Conservation (phyloP, 1,284 basidiomycete species). For the Cryptococcus deneoformans region DNA sequence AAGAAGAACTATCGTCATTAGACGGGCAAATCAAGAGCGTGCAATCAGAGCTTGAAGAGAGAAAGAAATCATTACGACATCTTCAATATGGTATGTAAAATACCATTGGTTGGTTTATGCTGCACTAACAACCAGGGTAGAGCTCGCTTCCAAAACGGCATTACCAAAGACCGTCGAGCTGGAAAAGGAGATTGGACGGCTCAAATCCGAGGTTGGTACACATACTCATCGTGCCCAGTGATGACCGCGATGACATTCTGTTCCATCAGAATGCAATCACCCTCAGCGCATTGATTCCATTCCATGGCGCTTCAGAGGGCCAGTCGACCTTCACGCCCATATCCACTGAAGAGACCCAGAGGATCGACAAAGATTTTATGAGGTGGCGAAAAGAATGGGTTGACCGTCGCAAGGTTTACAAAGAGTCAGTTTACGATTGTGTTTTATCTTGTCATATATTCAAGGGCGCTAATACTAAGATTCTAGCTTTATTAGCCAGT, state of each 20-base stretch:
- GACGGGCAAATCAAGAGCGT: slow-evolving; percentile 56
- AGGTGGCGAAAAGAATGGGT: slow-evolving; percentile 48
- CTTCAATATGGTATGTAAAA: slow-evolving; percentile 55
- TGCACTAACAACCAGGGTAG: slow-evolving; percentile 51
- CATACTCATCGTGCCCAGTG: neutral
- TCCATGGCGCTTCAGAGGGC: slow-evolving; percentile 14
- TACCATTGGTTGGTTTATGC: no score
- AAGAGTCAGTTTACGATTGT: slow-evolving; percentile 30
- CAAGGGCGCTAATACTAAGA: neutral
- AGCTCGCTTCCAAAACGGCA: slow-evolving; percentile 60
- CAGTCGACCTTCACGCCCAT: slow-evolving; percentile 23
- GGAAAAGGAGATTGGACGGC: slow-evolving; percentile 26
- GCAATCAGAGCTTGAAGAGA: slow-evolving; percentile 62
- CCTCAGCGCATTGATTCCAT: slow-evolving; percentile 25
- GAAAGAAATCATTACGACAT: slow-evolving; percentile 60
- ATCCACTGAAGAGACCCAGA: slow-evolving; percentile 34
- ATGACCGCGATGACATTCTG: neutral
- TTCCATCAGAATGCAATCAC: slow-evolving; percentile 29
- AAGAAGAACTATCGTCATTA: slow-evolving; percentile 25
- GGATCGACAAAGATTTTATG: slow-evolving; percentile 41
- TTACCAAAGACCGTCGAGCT: slow-evolving; percentile 69
- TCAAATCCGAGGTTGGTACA: slow-evolving; percentile 35
- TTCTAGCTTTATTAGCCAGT: slow-evolving; percentile 31
- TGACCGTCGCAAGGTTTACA: slow-evolving; percentile 42
- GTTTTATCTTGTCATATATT: neutral